Evolutionary conservation across 176 grass and related monocot genomes (phyloP), one percentile per base, ranked within the genome.

Genomic region (Secale cereale): DNA sequence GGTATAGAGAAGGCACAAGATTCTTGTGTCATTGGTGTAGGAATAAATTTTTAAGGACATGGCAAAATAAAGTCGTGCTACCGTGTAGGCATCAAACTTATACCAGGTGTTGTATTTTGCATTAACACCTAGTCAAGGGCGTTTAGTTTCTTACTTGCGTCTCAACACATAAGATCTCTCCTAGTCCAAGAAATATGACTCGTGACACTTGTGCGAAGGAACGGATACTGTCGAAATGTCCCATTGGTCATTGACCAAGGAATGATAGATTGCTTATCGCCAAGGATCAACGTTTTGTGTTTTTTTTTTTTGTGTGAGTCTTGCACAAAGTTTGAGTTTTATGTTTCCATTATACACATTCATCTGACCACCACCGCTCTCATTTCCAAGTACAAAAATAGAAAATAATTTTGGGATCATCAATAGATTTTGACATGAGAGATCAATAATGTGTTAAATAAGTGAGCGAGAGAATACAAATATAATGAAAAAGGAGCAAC

Each of bases 1-100:
- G n/a, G 61, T 78, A 56, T 63, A 72, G 78, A 72, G 73, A 78
- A 82, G 72, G 79, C 40, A 83, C 65, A 57, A 41, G 35, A 39
- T 90, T 41, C 64, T 36, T 63, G 39, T 78, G 17, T 23, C 43
- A 69, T 63, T 81, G 65, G 66, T 14, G 2, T 50, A 77, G 50
- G 82, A 68, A 29, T 67, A 33, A 57, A 43, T 86, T 36, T 68
- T 78, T 90, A 74, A 54, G 14, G 32, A 70, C 61, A 65, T 37
- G 31, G 27, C 15, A 64, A 64, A 86, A 86, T 78, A 86, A 86
- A 65, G 32, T 57, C 48, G 25, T 20, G 11, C 27, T 72, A 43
- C 25, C 8, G 37, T 64, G 25, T 79, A 22, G 13, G 39, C 64
- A 61, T 23, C 56, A 10, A 62, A 52, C 37, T 43, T 69, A 19